Conservation (phyloP, 306 rosid genomes). For the Cicer pinnatifidum region DNA sequence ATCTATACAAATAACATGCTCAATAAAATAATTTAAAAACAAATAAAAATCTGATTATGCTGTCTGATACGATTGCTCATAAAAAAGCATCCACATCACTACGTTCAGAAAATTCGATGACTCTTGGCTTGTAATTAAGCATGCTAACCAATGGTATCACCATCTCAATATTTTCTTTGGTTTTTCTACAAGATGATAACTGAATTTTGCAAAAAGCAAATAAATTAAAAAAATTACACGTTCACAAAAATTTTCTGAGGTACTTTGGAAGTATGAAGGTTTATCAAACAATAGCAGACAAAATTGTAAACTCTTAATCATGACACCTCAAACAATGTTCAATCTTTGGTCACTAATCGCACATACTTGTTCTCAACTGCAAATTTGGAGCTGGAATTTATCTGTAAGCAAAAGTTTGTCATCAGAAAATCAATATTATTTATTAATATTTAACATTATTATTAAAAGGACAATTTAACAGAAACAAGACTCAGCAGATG, state of each 20-base stretch:
- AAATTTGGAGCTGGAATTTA: slow-evolving; percentile 83
- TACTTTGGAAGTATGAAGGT: slow-evolving; percentile 32
- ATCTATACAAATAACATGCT: neutral
- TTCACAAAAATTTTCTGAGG: slow-evolving; percentile 14
- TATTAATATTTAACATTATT: neutral
- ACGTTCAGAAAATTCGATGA: neutral
- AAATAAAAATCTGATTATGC: neutral
- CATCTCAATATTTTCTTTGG: slow-evolving; percentile 11
- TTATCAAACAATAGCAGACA: slow-evolving; percentile 23
- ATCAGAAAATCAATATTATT: slow-evolving; percentile 16
- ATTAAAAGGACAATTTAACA: neutral
- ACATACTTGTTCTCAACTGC: slow-evolving; percentile 68
- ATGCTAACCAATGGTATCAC: neutral
- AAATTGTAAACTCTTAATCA: slow-evolving; percentile 26
- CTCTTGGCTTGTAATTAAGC: slow-evolving; percentile 1
- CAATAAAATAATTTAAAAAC: neutral
- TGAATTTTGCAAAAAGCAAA: slow-evolving; percentile 30
- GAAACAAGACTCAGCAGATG: slow-evolving; percentile 1
- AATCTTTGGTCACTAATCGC: slow-evolving; percentile 64
- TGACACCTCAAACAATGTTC: slow-evolving; percentile 32
- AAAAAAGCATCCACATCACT: neutral
- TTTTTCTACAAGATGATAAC: slow-evolving; percentile 27
- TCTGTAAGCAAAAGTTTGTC: slow-evolving; percentile 52
- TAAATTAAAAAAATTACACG: slow-evolving; percentile 1
- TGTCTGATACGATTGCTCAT: neutral